Base-by-base conservation (phyloP, 495 filamentous ascomycete species). In the Rostrohypoxylon terebratum region DNA sequence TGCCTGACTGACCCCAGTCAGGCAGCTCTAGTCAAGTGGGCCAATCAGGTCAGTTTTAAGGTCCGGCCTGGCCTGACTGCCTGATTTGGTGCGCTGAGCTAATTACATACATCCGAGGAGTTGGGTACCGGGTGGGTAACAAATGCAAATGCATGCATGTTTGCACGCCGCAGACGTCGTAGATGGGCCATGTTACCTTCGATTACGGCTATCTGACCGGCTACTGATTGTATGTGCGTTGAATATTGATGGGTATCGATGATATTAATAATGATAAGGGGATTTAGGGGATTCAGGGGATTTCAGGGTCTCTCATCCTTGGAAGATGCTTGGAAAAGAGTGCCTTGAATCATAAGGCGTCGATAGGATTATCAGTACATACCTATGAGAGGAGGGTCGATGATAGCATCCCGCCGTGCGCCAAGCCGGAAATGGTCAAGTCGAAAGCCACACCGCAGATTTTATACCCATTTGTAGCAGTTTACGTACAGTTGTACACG, bases 371-470 rank as follows among this genome's bases (percentile, higher is more conserved):
- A 7, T 38, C 33, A 50, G 63, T 53, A n/a, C n/a, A n/a, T n/a
- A n/a, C n/a, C n/a, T n/a, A 28, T 28, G 28, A 4, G 28, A 28
- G 28, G 28, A 28, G 28, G 2, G 28, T 28, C 28, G 28, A 69
- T 73, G 70, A 73, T 66, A 67, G 44, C 66, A 74, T 74, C 50
- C 62, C 51, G 71, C 51, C 1, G 47, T 40, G 16, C 53, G 50
- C 69, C 54, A 68, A 57, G 48, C 59, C 18, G 20, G 59, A 28
- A 42, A 51, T 25, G 63, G 69, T 28, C 54, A 71, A 66, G 68
- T 21, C n/a, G n/a, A 33, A 59, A 63, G 59, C 63, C 59, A 64
- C 59, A 42, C 42, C 31, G 18, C 28, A 40, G 47, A 66, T 64
- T 47, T 47, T 36, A 59, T 51, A 50, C 58, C 57, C 63, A 59